Conservation (phyloP, 164 flowering plant genomes). For the Stephania japonica region DNA sequence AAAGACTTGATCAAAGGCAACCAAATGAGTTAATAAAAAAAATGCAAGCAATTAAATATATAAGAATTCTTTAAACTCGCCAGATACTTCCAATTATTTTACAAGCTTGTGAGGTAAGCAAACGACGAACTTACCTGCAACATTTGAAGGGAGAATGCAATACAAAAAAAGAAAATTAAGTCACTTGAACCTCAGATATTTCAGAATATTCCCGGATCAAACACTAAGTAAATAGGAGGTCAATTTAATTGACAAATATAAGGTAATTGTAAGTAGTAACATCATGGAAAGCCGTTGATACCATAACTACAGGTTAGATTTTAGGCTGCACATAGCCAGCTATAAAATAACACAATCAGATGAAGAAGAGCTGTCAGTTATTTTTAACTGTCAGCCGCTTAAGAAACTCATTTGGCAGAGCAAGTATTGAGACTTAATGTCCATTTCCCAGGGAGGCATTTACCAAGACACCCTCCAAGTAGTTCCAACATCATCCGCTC, state of each 20-base stretch:
- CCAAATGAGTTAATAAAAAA: background rate
- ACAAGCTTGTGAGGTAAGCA: background rate
- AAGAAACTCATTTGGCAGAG: background rate
- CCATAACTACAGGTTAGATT: background rate
- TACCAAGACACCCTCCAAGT: too few relatives aligned
- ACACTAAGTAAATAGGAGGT: background rate
- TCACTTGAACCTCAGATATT: background rate
- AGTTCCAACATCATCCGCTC: too few relatives aligned
- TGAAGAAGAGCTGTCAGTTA: background rate
- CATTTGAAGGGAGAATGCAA: background rate
- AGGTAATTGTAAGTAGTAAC: background rate
- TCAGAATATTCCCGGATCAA: background rate
- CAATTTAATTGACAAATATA: background rate
- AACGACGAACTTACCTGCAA: background rate
- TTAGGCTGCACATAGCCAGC: background rate
- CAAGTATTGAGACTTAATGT: background rate
- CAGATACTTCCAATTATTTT: background rate
- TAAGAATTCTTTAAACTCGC: background rate
- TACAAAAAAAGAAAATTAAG: background rate
- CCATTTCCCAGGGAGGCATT: background rate
- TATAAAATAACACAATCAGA: background rate
- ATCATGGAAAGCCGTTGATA: background rate
- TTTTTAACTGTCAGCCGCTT: background rate
- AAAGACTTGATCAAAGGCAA: background rate
- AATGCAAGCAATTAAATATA: background rate